phyloP scores from a whole-genome alignment of 169 alveolate species.

The Eimeria necatrix region DNA sequence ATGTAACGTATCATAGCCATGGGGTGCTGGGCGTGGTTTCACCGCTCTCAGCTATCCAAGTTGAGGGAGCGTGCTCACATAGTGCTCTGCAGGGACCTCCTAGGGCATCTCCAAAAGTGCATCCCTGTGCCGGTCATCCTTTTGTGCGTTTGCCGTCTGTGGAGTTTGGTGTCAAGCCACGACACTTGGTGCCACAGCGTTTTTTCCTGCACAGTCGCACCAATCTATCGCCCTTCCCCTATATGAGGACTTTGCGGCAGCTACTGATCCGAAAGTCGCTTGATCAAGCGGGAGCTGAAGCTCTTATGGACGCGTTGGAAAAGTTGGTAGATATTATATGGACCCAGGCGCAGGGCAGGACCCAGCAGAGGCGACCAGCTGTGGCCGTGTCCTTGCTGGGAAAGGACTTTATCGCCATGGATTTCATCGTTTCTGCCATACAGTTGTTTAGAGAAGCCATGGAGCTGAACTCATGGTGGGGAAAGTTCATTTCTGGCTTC shows the following conservation, averaged over 20 bases:
- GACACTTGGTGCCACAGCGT: too few species aligned
- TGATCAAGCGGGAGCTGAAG: not conserved
- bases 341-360: not conserved
- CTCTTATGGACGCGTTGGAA: not conserved
- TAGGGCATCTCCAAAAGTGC: too few species aligned
- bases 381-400: not conserved
- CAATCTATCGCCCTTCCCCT: not conserved
- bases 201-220: not conserved
- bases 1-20: not conserved
- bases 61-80: not conserved
- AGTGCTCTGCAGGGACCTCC: not conserved
- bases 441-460: not conserved
- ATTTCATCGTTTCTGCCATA: not conserved
- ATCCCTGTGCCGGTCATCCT: not conserved
- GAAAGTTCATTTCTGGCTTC: not conserved
- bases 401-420: not conserved
- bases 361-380: not conserved
- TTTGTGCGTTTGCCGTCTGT: not conserved
- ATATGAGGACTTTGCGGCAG: not conserved
- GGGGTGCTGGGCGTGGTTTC: not conserved
- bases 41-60: not conserved
- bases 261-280: not conserved
- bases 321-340: not conserved
- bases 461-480: not conserved
- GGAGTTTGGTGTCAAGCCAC: not conserved